phyloP scores from a whole-genome alignment of 257 asterid species.

The Lycium barbarum region DNA sequence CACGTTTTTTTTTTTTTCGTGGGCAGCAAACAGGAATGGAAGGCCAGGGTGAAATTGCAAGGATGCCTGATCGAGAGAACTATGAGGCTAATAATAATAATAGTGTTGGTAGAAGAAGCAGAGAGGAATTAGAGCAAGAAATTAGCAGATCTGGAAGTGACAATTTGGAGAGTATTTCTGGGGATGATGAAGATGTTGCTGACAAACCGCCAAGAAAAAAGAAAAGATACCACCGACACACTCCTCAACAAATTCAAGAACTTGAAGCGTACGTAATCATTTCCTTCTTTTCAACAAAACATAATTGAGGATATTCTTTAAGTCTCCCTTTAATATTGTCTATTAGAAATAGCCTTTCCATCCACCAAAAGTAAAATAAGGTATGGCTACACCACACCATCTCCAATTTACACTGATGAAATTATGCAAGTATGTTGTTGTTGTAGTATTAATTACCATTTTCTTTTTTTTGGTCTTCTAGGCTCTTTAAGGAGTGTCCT shows the following conservation, averaged over 20 bases:
- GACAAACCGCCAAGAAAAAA: conserved; percentile 73
- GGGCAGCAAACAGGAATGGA: conserved; percentile 77
- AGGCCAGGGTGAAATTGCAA: conserved; percentile 64
- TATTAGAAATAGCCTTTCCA: no score
- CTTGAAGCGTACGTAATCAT: conserved; percentile 82
- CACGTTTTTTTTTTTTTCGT: not conserved
- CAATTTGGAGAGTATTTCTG: conserved; percentile 80
- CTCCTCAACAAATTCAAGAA: conserved; percentile 96
- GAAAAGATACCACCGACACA: conserved; percentile 96
- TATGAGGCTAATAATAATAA: conserved; percentile 44
- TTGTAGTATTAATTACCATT: no score
- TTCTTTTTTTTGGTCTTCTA: conserved; percentile 26
- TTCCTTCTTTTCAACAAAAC: not conserved
- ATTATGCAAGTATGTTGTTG: no score
- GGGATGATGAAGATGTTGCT: conserved; percentile 72
- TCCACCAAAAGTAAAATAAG: no score
- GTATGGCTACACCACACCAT: no score
- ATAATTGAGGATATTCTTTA: not conserved
- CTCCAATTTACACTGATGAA: no score
- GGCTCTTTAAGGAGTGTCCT: conserved; percentile 92
- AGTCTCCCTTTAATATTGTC: no score
- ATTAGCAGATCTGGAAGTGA: conserved; percentile 94
- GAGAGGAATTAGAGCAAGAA: conserved; percentile 76
- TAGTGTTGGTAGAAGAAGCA: conserved; percentile 56
- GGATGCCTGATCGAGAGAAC: conserved; percentile 47